Evolutionary conservation across 2,329 filamentous ascomycete species (phyloP).

Genomic region (Orbilia oligospora): DNA sequence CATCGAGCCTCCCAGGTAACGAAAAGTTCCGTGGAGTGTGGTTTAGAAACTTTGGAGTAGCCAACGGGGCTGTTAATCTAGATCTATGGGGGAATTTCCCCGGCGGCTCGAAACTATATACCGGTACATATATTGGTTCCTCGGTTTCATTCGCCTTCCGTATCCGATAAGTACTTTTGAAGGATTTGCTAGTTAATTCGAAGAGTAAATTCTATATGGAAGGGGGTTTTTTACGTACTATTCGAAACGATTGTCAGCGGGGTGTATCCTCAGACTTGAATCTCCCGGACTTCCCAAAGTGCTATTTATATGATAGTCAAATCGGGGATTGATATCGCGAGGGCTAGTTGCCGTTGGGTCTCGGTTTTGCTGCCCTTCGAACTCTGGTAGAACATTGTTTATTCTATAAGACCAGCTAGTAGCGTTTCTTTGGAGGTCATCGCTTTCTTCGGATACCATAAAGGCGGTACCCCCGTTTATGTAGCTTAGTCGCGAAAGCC

Average conservation of each 20-base stretch:
- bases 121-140: constrained; percentile 51
- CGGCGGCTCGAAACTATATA: constrained; percentile 51
- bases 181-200: background rate
- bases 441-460: constrained; percentile 30
- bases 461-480: constrained; percentile 39
- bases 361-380: background rate
- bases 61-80: constrained; percentile 43
- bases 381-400: constrained; percentile 12
- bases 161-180: constrained; percentile 48
- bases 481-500: constrained; percentile 40
- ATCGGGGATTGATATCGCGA: background rate
- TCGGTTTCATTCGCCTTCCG: constrained; percentile 39
- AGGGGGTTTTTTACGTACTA: constrained; percentile 22
- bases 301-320: background rate
- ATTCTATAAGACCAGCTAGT: constrained; percentile 1
- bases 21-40: constrained; percentile 51
- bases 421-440: constrained; percentile 5
- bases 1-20: constrained; percentile 25
- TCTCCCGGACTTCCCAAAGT: constrained; percentile 26
- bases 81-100: constrained; percentile 52
- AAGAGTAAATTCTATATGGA: background rate
- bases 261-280: constrained; percentile 38
- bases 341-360: background rate
- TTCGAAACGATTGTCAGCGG: constrained; percentile 55
- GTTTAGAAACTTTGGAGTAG: constrained; percentile 41